Percentiles rank a stretch among this genome's conserved stretches.
These are phyloP conservation scores for Euphorbia peplus DNA, from an alignment of 345 rosid genomes.

Conservation along the genomic window DNA sequence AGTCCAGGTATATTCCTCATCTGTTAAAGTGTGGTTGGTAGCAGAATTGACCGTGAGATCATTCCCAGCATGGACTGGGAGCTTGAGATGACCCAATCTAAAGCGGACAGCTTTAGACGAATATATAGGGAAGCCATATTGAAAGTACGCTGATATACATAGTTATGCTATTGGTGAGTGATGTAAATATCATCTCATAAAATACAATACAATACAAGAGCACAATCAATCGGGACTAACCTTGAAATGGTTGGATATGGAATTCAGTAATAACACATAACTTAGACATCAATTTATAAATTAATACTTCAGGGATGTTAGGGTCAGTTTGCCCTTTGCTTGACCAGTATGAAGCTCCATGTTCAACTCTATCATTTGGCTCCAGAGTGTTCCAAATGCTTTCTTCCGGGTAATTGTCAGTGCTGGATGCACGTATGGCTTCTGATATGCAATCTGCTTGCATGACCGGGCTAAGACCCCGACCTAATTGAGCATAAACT, in stretches of 20 bases:
- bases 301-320: slow-evolving; percentile 68
- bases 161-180: not conserved
- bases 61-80: slow-evolving; percentile 22
- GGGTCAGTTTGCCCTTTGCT: slow-evolving; percentile 66
- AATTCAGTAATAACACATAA: slow-evolving; percentile 69
- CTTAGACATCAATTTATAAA: slow-evolving; percentile 62
- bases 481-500: slow-evolving; percentile 55
- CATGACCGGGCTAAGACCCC: slow-evolving; percentile 41
- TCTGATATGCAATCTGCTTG: slow-evolving; percentile 45
- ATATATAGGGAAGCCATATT: slow-evolving; percentile 66
- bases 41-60: slow-evolving; percentile 19
- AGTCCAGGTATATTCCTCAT: slow-evolving; percentile 58
- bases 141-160: slow-evolving; percentile 63
- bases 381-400: slow-evolving; percentile 69
- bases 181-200: not conserved
- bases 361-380: slow-evolving; percentile 40
- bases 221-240: slow-evolving; percentile 24
- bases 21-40: not conserved
- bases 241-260: slow-evolving; percentile 74
- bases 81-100: slow-evolving; percentile 53
- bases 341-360: slow-evolving; percentile 86
- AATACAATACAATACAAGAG: not conserved
- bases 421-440: slow-evolving; percentile 81
- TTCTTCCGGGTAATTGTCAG: slow-evolving; percentile 78
- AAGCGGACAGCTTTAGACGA: slow-evolving; percentile 73